Evolutionary conservation across 148 eudicot species (phyloP), one percentile per base, ranked within the genome.

Genomic region (Silene uniflora): DNA sequence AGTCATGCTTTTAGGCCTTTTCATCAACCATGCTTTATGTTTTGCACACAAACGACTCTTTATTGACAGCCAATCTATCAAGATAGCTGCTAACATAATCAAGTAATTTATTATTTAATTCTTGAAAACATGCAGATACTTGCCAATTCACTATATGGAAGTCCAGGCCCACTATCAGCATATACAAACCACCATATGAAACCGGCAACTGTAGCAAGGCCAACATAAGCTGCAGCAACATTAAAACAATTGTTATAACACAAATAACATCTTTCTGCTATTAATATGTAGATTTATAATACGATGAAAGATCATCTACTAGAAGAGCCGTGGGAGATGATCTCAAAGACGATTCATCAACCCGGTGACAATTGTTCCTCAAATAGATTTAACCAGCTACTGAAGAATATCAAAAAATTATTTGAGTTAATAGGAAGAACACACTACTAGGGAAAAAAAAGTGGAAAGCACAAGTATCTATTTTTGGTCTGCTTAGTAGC

Each of bases 101-200:
- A 19, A 44, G 21, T 13, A 7, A 46, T 9, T 23, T 42, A 23
- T 10, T 68, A 44, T 44, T 10, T 19, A 8, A 39, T 17, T 39
- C 49, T 0, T 21, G 19, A 13, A 70, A 67, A 6, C 35, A 79
- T 3, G 58, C 29, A 80, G 21, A 75, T 56, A 83, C 87, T 83
- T 80, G 92, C 99, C 91, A 96, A 84, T 79, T 96, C 99, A 77
- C 78, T 76, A n/a, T 96, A 96, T 13, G 91, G 86, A 67, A 96
- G 86, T 88, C 82, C 88, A 73, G 99, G 99, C 76, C 99, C 99
- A 75, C 79, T 86, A 60, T 87, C 89, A 72, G 94, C 84, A 77
- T 91, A 96, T 75, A 96, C 75, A 81, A 92, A 96, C 99, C 99
- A 96, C 99, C 99, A 96, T 79, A 96, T 89, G 87, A 96, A 96